Conservation (phyloP, 2,329 filamentous ascomycete species). For the Diaporthe humulicola region DNA sequence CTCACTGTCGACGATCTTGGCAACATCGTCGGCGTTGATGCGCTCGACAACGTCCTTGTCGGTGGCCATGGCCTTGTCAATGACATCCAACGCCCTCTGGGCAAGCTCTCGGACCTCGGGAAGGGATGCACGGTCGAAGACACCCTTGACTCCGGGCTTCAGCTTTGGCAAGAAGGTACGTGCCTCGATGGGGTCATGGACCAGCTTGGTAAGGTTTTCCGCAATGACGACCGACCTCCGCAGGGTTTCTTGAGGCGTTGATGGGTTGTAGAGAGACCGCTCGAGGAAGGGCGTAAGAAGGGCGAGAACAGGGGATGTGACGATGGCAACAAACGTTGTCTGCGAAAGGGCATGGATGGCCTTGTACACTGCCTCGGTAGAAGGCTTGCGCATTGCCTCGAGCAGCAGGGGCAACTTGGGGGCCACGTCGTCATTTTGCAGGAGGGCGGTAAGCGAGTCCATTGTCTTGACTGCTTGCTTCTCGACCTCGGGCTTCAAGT, state of each 20-base stretch:
- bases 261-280: slow-evolving; percentile 91
- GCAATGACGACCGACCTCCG: slow-evolving; percentile 96
- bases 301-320: slow-evolving; percentile 94
- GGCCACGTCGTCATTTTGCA: slow-evolving; percentile 97
- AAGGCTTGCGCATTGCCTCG: slow-evolving; percentile 95
- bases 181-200: slow-evolving; percentile 95
- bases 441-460: slow-evolving; percentile 87
- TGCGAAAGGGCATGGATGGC: slow-evolving; percentile 96
- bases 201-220: slow-evolving; percentile 97
- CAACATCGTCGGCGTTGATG: slow-evolving; percentile 79
- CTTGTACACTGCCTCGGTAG: slow-evolving; percentile 88
- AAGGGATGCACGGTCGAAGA: slow-evolving; percentile 88
- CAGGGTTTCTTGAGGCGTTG: slow-evolving; percentile 92
- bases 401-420: slow-evolving; percentile 92
- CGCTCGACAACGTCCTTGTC: slow-evolving; percentile 76
- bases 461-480: slow-evolving; percentile 95
- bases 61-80: slow-evolving; percentile 91
- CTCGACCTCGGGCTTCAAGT: slow-evolving; percentile 84
- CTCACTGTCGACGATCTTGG: slow-evolving; percentile 80
- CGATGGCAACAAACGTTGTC: slow-evolving; percentile 97
- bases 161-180: slow-evolving; percentile 95
- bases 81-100: slow-evolving; percentile 83
- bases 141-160: slow-evolving; percentile 90
- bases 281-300: slow-evolving; percentile 95
- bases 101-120: slow-evolving; percentile 95